Conservation (phyloP, 768 basidiomycete species). For the Scleroderma bovista region DNA sequence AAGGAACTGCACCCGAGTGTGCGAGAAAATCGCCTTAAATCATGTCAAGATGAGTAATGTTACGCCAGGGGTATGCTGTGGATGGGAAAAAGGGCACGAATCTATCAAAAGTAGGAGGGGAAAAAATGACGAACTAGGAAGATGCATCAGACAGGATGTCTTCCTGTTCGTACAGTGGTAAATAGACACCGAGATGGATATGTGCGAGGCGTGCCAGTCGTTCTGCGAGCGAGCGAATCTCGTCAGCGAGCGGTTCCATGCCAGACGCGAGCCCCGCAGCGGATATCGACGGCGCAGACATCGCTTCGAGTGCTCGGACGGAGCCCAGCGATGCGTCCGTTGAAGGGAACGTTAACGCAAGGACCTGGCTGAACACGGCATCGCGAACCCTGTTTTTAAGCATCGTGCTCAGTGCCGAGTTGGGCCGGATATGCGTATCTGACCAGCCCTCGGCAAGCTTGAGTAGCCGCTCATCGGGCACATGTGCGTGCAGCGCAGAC, state of each 20-base stretch:
- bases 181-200: constrained; percentile 72
- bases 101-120: constrained; percentile 15
- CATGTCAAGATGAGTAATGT: constrained; percentile 16
- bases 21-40: background rate
- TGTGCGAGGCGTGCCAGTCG: constrained; percentile 66
- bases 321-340: constrained; percentile 32
- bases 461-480: constrained; percentile 49
- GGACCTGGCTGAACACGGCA: constrained; percentile 56
- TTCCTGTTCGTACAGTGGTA: constrained; percentile 70
- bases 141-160: constrained; percentile 28
- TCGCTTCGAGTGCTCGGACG: constrained; percentile 22
- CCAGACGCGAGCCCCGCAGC: constrained; percentile 41
- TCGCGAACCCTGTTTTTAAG: constrained; percentile 60
- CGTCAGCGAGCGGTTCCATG: constrained; percentile 66
- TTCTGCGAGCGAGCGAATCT: constrained; percentile 60
- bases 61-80: constrained; percentile 19
- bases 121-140: constrained; percentile 10
- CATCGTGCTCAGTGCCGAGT: constrained; percentile 54
- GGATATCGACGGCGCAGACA: constrained; percentile 3
- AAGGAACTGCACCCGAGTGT: background rate
- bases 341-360: constrained; percentile 47
- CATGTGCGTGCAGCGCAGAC: constrained; percentile 18
- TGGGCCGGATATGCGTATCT: constrained; percentile 55
- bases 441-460: constrained; percentile 67
- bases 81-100: constrained; percentile 2